phyloP scores from a whole-genome alignment of 495 filamentous ascomycete species.

The Letharia columbiana region DNA sequence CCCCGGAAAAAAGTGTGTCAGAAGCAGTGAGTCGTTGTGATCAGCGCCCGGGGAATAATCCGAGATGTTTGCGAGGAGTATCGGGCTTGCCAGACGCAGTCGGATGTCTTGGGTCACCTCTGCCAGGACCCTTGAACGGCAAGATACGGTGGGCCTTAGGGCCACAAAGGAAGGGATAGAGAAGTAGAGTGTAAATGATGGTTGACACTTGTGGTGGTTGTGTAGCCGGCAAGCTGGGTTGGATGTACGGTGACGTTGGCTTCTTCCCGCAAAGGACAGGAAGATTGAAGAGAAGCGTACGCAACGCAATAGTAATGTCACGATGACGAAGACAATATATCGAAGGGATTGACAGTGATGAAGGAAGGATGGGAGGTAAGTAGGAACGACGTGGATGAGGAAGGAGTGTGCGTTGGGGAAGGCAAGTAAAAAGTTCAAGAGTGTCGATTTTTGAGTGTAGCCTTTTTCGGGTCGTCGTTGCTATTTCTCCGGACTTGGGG shows the following conservation, averaged over 20 bases:
- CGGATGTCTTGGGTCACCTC: neutral
- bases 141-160: neutral
- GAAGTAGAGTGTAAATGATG: constrained; percentile 22
- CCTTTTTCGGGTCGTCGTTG: constrained; percentile 15
- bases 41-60: neutral
- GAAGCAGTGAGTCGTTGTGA: constrained; percentile 3
- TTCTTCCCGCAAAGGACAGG: constrained; percentile 24
- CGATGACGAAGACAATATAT: constrained; percentile 25
- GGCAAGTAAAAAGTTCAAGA: constrained; percentile 22
- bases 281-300: constrained; percentile 7
- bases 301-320: constrained; percentile 17
- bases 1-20: neutral
- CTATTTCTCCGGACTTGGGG: constrained; percentile 12
- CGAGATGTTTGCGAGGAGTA: neutral
- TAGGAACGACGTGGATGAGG: constrained; percentile 31
- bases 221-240: constrained; percentile 16
- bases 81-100: constrained; percentile 9
- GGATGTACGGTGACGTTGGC: constrained; percentile 24
- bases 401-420: constrained; percentile 28
- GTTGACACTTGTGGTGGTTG: constrained; percentile 11
- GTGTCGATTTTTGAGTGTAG: constrained; percentile 13
- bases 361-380: constrained; percentile 28
- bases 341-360: constrained; percentile 23
- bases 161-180: constrained; percentile 20
- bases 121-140: constrained; percentile 4